Base-by-base conservation (phyloP, 2,329 filamentous ascomycete genomes). In the Thyridium curvatum region DNA sequence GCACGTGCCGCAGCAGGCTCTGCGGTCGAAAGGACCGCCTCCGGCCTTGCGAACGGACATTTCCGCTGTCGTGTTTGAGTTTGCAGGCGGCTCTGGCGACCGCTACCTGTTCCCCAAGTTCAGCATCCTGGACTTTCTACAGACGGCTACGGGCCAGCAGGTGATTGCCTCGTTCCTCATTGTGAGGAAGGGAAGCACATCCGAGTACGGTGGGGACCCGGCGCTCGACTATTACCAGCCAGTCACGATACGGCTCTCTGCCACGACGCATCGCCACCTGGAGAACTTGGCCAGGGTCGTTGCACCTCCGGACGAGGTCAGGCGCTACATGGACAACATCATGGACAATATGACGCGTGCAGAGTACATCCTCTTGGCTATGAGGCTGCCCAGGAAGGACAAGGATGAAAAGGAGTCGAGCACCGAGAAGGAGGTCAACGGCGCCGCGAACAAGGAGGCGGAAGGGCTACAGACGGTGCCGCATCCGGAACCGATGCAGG, bases 51-150 rank as follows among this genome's bases (percentile, higher is more conserved):
- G 75, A 48, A 73, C 74, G 18, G 81, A 82, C 40, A 72, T 82
- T 32, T 72, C 78, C 2, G 79, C 79, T n/a, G 67, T 85, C 12
- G 75, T 83, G 1, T 75, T 88, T 44, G 82, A 86, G 48, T 86
- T 87, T 55, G 57, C 66, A 5, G 74, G 74, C 34, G 80, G 80
- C 28, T 78, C 68, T 3, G 84, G 84, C 34, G 86, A 91, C 56
- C 76, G 85, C 18, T 90, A 86, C 54, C 64, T 87, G 35, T 90
- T 93, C 46, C 86, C 86, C 3, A 85, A 82, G 48, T 83, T 85
- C 54, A 85, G 82, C 58, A 82, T 91, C 28, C 58, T 91, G 36
- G 85, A 93, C 54, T 81, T 78, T 52, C 64, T 81, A 2, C 53
- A 65, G 9, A 59, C 66, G 3, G 52, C 66, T 4, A 60, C 66